Percentiles rank a stretch among this genome's conserved stretches.
phyloP scores from a whole-genome alignment of 129 eudicot species.

The Arctium minus region DNA sequence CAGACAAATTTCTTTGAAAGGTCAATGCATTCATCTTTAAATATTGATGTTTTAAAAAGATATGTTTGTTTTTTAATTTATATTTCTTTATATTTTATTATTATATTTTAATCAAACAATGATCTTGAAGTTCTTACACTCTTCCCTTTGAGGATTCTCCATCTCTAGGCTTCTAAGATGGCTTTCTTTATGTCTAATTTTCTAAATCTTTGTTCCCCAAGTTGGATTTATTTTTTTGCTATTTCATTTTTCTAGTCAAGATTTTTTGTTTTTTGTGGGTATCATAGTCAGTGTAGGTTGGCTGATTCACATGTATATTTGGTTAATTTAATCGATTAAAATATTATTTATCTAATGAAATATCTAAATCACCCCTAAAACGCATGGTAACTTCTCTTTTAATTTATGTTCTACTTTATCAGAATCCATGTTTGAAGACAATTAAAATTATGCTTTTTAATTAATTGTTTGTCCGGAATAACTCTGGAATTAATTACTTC shows the following conservation, averaged over 20 bases:
- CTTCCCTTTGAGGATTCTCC: conserved; percentile 25
- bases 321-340: not conserved
- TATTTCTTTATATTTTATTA: not conserved
- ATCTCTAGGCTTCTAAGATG: conserved; percentile 27
- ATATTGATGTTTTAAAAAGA: conserved; percentile 3
- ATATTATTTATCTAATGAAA: not conserved
- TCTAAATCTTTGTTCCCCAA: conserved; percentile 46
- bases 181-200: conserved; percentile 19
- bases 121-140: conserved; percentile 25
- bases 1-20: conserved; percentile 34
- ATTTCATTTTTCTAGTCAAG: conserved; percentile 22
- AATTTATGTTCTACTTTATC: not conserved
- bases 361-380: conserved; percentile 9
- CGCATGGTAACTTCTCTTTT: conserved; percentile 1
- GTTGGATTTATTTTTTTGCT: conserved; percentile 14
- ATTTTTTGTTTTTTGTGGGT: conserved; percentile 27
- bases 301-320: conserved; percentile 31
- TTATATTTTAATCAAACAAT: conserved; percentile 18
- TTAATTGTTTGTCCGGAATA: not conserved
- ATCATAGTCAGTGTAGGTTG: conserved; percentile 43
- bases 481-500: not conserved
- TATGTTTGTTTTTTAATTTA: not conserved
- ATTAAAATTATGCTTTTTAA: not conserved
- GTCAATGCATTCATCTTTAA: conserved; percentile 56
- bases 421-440: conserved; percentile 20